A percentile compares a stretch with the other conserved stretches of the same genome.
Evolutionary conservation across 2,329 filamentous ascomycete species (phyloP).

Genomic region (Mycosphaerella arachidis): DNA sequence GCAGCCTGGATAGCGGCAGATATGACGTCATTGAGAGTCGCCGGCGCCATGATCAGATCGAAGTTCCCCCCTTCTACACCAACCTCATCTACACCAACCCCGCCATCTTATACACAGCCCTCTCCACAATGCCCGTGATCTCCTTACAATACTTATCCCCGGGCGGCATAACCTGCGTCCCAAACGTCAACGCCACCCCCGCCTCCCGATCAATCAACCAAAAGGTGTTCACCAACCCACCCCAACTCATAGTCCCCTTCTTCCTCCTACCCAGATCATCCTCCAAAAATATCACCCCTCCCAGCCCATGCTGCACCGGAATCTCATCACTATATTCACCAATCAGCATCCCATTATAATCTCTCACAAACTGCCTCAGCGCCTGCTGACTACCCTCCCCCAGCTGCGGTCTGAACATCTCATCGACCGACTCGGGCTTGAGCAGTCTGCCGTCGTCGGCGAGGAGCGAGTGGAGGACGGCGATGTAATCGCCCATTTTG

Average conservation of each 20-base stretch:
- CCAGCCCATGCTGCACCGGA: slow-evolving; percentile 38
- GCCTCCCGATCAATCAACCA: slow-evolving; percentile 42
- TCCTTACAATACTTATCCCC: slow-evolving; percentile 37
- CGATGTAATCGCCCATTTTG: slow-evolving; percentile 41
- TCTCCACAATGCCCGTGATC: slow-evolving; percentile 38
- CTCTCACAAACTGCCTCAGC: slow-evolving; percentile 28
- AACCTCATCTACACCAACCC: not conserved
- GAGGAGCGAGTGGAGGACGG: slow-evolving; percentile 46
- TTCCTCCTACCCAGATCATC: slow-evolving; percentile 35
- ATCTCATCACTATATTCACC: slow-evolving; percentile 30
- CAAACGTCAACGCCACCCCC: slow-evolving; percentile 42
- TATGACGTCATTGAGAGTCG: too few relatives aligned
- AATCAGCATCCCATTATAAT: slow-evolving; percentile 31
- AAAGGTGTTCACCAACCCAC: slow-evolving; percentile 44
- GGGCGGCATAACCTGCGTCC: slow-evolving; percentile 41
- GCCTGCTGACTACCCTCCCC: slow-evolving; percentile 19
- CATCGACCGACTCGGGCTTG: slow-evolving; percentile 37
- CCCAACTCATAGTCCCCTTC: slow-evolving; percentile 42
- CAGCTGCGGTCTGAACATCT: slow-evolving; percentile 49
- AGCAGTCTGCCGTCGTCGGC: slow-evolving; percentile 49
- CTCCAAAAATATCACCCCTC: slow-evolving; percentile 41
- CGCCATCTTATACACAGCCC: slow-evolving; percentile 37
- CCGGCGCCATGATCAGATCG: too few relatives aligned
- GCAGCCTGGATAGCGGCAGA: too few relatives aligned
- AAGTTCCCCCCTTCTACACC: not conserved